phyloP scores from a whole-genome alignment of 2,329 filamentous ascomycete genomes.

The Paraphoma chrysanthemicola region DNA sequence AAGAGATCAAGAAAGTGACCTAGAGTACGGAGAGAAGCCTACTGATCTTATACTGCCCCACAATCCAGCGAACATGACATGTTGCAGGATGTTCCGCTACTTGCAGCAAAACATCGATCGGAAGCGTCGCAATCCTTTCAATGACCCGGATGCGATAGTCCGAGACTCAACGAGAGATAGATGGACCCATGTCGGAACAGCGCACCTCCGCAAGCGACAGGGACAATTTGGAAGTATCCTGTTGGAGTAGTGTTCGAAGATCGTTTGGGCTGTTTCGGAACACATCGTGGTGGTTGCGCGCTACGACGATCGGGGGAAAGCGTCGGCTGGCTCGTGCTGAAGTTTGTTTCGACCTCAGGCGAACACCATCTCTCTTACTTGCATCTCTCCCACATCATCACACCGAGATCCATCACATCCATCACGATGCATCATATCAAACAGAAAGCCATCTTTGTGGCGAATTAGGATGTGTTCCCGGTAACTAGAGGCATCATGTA shows the following conservation, averaged over 20 bases:
- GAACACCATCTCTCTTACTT: constrained; percentile 6
- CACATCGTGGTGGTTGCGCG: not conserved
- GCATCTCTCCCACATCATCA: constrained; percentile 4
- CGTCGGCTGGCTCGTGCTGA: constrained; percentile 9
- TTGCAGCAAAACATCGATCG: not conserved
- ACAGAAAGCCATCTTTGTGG: too few relatives aligned
- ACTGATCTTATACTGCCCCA: not conserved
- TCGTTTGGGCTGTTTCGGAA: constrained; percentile 24
- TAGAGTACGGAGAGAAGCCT: not conserved
- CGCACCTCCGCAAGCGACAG: too few relatives aligned
- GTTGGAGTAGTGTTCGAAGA: constrained; percentile 28
- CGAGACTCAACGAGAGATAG: too few relatives aligned
- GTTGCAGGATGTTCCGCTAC: not conserved
- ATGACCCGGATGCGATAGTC: not conserved
- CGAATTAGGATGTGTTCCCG: too few relatives aligned
- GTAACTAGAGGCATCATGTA: too few relatives aligned
- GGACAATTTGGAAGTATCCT: not conserved
- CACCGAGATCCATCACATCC: not conserved
- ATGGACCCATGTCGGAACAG: too few relatives aligned
- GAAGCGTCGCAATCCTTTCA: constrained; percentile 1
- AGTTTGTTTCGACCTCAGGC: constrained; percentile 27
- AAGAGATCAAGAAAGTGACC: constrained; percentile 3
- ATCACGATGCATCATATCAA: not conserved
- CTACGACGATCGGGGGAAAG: constrained; percentile 16
- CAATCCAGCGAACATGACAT: not conserved